Evolutionary conservation across 2,329 filamentous ascomycete genomes (phyloP).

Genomic region (Arthrobotrys sphaeroides): DNA sequence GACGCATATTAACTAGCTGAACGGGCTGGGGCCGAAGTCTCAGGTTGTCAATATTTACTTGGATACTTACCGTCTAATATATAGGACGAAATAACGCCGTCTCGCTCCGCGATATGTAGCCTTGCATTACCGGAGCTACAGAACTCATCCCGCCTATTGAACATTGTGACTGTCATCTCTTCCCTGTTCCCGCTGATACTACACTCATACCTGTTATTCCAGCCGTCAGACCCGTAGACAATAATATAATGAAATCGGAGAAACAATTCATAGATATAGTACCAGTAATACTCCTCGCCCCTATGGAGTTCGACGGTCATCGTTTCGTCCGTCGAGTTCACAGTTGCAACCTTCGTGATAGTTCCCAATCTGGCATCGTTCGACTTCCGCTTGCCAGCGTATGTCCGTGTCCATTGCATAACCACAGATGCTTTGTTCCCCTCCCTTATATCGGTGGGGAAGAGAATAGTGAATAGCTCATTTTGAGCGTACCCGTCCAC

Average conservation of each 20-base stretch:
- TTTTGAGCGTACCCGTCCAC: not conserved
- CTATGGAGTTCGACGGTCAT: not conserved
- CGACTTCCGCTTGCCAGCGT: not conserved
- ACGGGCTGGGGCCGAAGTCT: not conserved
- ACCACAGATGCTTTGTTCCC: not conserved
- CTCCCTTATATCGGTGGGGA: not conserved
- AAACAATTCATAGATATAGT: not conserved
- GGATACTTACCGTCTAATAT: no score
- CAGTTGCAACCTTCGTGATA: not conserved
- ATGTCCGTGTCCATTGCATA: not conserved
- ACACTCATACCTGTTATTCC: not conserved
- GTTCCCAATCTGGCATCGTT: not conserved
- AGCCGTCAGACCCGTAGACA: no score
- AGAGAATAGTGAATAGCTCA: not conserved
- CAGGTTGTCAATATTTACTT: no score
- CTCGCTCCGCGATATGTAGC: not conserved
- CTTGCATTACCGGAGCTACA: not conserved
- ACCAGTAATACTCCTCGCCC: not conserved
- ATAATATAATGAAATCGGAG: no score
- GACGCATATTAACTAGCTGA: conserved; percentile 19
- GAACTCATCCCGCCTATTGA: not conserved
- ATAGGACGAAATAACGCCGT: not conserved
- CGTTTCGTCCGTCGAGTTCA: not conserved
- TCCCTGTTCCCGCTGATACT: not conserved
- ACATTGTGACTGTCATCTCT: not conserved